A percentile compares a stretch with the other conserved stretches of the same genome.
Conservation (phyloP, 208 protist species). For the Crithidia expoeki region DNA sequence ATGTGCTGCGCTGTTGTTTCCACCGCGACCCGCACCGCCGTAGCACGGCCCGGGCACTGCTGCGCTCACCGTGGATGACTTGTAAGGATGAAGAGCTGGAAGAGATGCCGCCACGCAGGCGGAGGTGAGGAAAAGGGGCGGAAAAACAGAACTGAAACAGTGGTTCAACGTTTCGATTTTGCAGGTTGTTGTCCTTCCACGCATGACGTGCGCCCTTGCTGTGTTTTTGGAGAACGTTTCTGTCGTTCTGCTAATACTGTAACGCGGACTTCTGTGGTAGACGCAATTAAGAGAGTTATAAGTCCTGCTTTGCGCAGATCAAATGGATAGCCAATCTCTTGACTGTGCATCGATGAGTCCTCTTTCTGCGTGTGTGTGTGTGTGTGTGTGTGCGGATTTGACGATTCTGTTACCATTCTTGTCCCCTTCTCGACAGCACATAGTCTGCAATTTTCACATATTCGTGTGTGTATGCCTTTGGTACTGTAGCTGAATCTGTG, state of each 20-base stretch:
- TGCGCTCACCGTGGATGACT: constrained; percentile 75
- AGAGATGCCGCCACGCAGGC: constrained; percentile 44
- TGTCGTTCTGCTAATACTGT: no score
- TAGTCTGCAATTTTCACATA: neutral
- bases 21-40: constrained; percentile 55
- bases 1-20: constrained; percentile 69
- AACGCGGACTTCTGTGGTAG: no score
- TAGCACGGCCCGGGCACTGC: constrained; percentile 59
- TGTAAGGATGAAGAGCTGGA: constrained; percentile 61
- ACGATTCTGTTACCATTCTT: neutral
- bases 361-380: constrained; percentile 24
- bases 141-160: neutral
- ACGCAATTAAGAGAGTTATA: no score
- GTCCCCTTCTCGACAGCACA: neutral
- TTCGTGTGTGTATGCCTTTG: neutral
- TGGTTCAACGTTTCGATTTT: no score
- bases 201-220: no score
- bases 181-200: no score
- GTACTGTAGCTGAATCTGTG: neutral
- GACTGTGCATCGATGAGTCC: neutral
- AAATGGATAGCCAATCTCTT: no score
- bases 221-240: no score
- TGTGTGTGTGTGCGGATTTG: no score
- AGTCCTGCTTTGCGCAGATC: no score
- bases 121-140: neutral